These are phyloP conservation scores for Starmerella apis DNA, from an alignment of 805 yeast genomes.

Conservation along the genomic window DNA sequence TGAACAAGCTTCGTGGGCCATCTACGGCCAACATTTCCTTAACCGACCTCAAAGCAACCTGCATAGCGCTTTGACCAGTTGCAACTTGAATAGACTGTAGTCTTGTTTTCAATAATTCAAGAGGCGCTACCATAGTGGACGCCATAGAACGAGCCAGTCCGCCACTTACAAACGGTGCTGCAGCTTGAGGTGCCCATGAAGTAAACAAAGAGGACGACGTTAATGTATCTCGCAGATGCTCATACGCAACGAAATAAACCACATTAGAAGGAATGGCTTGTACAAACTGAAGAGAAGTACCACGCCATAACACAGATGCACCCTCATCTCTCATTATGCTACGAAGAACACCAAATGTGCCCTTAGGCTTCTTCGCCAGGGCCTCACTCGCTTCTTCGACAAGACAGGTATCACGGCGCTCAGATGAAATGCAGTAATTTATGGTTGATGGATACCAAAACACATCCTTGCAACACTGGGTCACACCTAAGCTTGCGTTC, in stretches of 20 bases:
- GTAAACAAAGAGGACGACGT: constrained; percentile 27
- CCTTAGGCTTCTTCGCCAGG: background rate
- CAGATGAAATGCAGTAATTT: constrained; percentile 33
- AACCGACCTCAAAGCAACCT: constrained; percentile 41
- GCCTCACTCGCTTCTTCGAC: background rate
- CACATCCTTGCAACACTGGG: constrained; percentile 35
- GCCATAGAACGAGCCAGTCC: constrained; percentile 71
- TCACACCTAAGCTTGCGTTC: constrained; percentile 28
- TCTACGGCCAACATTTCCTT: constrained; percentile 39
- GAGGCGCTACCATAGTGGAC: constrained; percentile 75
- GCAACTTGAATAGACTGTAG: constrained; percentile 68
- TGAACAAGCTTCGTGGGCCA: constrained; percentile 62
- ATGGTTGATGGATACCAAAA: constrained; percentile 33
- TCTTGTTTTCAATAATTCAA: constrained; percentile 79
- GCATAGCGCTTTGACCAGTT: constrained; percentile 26
- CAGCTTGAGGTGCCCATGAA: constrained; percentile 22
- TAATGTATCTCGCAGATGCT: constrained; percentile 66
- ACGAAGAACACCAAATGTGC: constrained; percentile 59
- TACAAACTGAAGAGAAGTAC: constrained; percentile 60
- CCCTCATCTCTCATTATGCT: constrained; percentile 70
- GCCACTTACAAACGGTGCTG: constrained; percentile 79
- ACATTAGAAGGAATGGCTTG: constrained; percentile 93
- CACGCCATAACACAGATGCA: constrained; percentile 69
- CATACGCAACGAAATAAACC: constrained; percentile 90
- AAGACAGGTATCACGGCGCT: constrained; percentile 14